These are phyloP conservation scores for Quercus ilex DNA, from an alignment of 306 rosid species.

Conservation along the genomic window DNA sequence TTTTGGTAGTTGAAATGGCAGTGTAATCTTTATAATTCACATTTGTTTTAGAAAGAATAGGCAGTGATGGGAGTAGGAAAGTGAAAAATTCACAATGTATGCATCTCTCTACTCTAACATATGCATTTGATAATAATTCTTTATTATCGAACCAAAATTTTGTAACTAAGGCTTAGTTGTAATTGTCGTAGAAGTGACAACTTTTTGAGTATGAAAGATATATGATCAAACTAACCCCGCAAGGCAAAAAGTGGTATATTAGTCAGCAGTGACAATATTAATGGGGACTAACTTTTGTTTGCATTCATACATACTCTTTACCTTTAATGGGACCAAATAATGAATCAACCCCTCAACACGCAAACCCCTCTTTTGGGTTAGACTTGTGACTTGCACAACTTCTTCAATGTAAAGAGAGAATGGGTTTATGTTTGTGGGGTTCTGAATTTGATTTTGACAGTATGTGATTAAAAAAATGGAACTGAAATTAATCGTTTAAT, in stretches of 20 bases:
- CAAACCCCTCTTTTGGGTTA: not conserved
- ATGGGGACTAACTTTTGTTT: not conserved
- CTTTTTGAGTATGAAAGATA: not conserved
- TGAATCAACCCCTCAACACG: not conserved
- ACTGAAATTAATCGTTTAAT: not conserved
- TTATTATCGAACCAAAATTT: no score
- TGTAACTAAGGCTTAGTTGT: no score
- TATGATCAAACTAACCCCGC: not conserved
- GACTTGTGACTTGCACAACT: no score
- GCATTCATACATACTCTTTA: not conserved
- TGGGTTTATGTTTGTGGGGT: no score
- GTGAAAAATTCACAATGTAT: slow-evolving; percentile 12
- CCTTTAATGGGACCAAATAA: not conserved
- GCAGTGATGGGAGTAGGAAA: slow-evolving; percentile 13
- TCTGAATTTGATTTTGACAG: no score
- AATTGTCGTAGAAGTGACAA: not conserved
- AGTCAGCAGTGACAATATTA: no score
- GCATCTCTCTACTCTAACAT: not conserved
- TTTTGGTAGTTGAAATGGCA: slow-evolving; percentile 28
- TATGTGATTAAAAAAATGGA: not conserved
- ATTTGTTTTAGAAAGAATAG: slow-evolving; percentile 6
- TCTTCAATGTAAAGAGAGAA: no score
- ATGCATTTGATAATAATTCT: no score
- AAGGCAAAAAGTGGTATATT: slow-evolving; percentile 3
- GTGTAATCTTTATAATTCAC: slow-evolving; percentile 22